Evolutionary conservation across 306 rosid genomes (phyloP).

Genomic region (Quercus suber): DNA sequence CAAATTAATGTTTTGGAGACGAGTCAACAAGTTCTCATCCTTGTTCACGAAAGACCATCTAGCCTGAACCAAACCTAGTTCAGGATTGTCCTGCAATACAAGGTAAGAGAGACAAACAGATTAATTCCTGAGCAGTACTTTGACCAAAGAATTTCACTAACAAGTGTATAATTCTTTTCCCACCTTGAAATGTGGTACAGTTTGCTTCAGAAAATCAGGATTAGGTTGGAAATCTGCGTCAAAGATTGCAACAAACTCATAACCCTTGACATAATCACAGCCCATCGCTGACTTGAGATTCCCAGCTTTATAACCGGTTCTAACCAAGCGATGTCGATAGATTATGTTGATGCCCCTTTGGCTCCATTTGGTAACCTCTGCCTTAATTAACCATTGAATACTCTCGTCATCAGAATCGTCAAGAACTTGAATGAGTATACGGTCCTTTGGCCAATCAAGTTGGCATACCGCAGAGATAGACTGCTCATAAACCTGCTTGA

Average conservation of each 20-base stretch:
- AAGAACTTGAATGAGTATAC: constrained; percentile 84
- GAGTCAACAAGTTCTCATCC: constrained; percentile 92
- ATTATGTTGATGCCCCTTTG: constrained; percentile 78
- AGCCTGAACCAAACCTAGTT: constrained; percentile 86
- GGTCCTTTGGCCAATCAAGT: constrained; percentile 90
- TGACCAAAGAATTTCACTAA: constrained; percentile 1
- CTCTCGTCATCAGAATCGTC: constrained; percentile 89
- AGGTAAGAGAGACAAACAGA: neutral
- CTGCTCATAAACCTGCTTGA: constrained; percentile 86
- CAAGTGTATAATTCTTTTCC: constrained; percentile 8
- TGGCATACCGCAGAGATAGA: constrained; percentile 91
- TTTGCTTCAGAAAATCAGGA: constrained; percentile 83
- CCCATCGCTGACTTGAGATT: constrained; percentile 95
- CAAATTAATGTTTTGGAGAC: constrained; percentile 90
- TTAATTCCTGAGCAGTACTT: constrained; percentile 15
- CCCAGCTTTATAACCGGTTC: constrained; percentile 98
- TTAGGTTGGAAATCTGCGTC: constrained; percentile 98
- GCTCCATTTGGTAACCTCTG: constrained; percentile 77
- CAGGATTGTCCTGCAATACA: constrained; percentile 69
- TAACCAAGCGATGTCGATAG: constrained; percentile 74
- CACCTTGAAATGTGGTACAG: constrained; percentile 94
- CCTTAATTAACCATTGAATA: constrained; percentile 72
- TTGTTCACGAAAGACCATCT: constrained; percentile 95
- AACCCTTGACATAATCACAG: constrained; percentile 80
- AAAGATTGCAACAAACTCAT: constrained; percentile 91